A percentile compares a stretch with the other conserved stretches of the same genome.
Conservation (phyloP, 768 basidiomycete genomes). For the Suillus discolor region DNA sequence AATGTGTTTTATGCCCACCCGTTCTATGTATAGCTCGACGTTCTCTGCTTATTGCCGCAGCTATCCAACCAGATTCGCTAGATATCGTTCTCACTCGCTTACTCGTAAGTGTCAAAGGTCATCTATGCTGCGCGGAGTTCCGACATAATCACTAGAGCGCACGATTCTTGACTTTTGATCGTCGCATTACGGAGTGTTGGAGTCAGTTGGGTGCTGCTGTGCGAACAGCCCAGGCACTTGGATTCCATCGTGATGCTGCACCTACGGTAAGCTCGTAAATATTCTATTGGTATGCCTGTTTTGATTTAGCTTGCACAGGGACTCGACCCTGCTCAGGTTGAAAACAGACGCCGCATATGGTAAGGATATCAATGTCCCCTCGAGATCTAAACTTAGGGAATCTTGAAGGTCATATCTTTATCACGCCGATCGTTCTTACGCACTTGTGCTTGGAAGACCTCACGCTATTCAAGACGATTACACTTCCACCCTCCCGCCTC, state of each 20-base stretch:
- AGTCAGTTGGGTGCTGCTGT: constrained; percentile 93
- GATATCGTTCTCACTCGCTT: constrained; percentile 93
- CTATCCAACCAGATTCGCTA: constrained; percentile 89
- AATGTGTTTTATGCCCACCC: constrained; percentile 22
- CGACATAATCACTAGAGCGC: constrained; percentile 52
- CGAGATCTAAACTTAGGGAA: constrained; percentile 10
- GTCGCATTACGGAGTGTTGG: constrained; percentile 94
- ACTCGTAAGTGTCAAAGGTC: constrained; percentile 44
- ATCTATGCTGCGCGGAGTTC: neutral
- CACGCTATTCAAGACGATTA: constrained; percentile 89
- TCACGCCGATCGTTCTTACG: constrained; percentile 92
- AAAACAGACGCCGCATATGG: constrained; percentile 92
- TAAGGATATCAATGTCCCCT: constrained; percentile 31
- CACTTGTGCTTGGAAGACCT: constrained; percentile 88
- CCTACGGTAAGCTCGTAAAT: constrained; percentile 60
- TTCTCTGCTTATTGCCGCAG: constrained; percentile 87
- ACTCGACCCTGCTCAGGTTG: constrained; percentile 73
- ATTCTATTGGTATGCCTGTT: constrained; percentile 6
- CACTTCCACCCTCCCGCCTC: constrained; percentile 77
- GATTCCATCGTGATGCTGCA: constrained; percentile 86
- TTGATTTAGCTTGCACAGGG: constrained; percentile 43
- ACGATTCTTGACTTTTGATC: constrained; percentile 68
- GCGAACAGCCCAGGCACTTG: constrained; percentile 90
- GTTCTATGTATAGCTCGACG: constrained; percentile 62
- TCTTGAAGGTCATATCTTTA: constrained; percentile 79